Evolutionary conservation across 257 asterid genomes (phyloP).

Genomic region (Nicotiana noctiflora): DNA sequence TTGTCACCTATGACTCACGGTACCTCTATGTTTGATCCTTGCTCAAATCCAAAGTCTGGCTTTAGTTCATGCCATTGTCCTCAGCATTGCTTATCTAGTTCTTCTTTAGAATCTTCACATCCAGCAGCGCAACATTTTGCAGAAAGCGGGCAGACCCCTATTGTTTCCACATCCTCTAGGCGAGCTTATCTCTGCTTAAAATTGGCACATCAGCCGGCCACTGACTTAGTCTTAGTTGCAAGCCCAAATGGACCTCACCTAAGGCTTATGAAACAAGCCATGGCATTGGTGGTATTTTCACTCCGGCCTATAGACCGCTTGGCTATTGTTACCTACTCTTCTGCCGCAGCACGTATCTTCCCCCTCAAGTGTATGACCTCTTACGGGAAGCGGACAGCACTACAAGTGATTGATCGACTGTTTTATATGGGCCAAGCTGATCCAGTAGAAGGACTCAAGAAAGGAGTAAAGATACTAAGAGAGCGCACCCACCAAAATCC

Average conservation of each 20-base stretch:
- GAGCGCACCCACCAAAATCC: slow-evolving; percentile 76
- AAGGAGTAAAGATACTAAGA: slow-evolving; percentile 65
- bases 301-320: slow-evolving; percentile 67
- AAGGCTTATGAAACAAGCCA: slow-evolving; percentile 83
- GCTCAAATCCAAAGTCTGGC: slow-evolving; percentile 19
- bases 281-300: slow-evolving; percentile 72
- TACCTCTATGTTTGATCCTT: slow-evolving; percentile 19
- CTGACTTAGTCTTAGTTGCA: slow-evolving; percentile 74
- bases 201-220: slow-evolving; percentile 58
- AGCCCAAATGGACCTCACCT: slow-evolving; percentile 83
- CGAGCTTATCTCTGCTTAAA: slow-evolving; percentile 51
- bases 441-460: slow-evolving; percentile 71
- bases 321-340: slow-evolving; percentile 74
- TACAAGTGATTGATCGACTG: slow-evolving; percentile 68
- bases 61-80: slow-evolving; percentile 16
- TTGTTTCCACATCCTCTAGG: slow-evolving; percentile 26
- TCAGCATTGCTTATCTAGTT: slow-evolving; percentile 22
- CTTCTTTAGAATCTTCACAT: slow-evolving; percentile 29
- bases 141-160: slow-evolving; percentile 15
- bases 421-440: slow-evolving; percentile 78
- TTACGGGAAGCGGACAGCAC: slow-evolving; percentile 58
- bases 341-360: slow-evolving; percentile 73
- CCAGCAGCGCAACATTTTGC: slow-evolving; percentile 25
- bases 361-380: slow-evolving; percentile 90
- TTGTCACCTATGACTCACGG: slow-evolving; percentile 30